Conservation (phyloP, 305 asterid species). For the Rubia balearica region DNA sequence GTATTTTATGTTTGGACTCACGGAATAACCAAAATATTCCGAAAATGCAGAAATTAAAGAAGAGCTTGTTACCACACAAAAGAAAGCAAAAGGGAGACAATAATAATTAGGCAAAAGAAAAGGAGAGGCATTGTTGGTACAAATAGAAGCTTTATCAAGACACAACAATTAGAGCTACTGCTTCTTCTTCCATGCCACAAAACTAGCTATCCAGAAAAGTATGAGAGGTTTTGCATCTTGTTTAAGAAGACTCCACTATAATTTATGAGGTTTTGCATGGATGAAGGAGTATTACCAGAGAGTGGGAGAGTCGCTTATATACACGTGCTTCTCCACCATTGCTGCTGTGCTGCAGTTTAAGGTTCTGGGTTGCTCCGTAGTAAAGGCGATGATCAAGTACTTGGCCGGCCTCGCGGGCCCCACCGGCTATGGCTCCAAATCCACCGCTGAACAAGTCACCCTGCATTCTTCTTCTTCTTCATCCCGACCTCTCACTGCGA, state of each 20-base stretch:
- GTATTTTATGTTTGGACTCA: neutral
- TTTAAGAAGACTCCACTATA: too few relatives aligned
- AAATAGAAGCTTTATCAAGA: neutral
- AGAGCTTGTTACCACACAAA: conserved; percentile 31
- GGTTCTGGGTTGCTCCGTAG: conserved; percentile 27
- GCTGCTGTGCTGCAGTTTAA: conserved; percentile 36
- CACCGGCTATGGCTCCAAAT: conserved; percentile 77
- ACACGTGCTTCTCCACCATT: conserved; percentile 38
- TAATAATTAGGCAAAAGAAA: conserved; percentile 46
- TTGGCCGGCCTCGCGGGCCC: conserved; percentile 83
- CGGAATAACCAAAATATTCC: neutral
- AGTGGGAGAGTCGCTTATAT: conserved; percentile 43
- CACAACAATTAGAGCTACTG: neutral
- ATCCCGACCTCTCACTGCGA: conserved; percentile 79
- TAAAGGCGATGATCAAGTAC: conserved; percentile 74
- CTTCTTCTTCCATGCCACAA: neutral
- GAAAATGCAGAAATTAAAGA: neutral
- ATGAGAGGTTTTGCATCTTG: too few relatives aligned
- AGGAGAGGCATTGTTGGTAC: conserved; percentile 6
- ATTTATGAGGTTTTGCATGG: neutral
- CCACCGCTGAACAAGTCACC: conserved; percentile 69
- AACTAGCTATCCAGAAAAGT: too few relatives aligned
- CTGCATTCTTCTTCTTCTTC: conserved; percentile 26
- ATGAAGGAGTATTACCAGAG: conserved; percentile 41
- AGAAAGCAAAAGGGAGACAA: conserved; percentile 53